Conservation (phyloP, 176 grass and related monocot species). For the Elaeis guineensis region DNA sequence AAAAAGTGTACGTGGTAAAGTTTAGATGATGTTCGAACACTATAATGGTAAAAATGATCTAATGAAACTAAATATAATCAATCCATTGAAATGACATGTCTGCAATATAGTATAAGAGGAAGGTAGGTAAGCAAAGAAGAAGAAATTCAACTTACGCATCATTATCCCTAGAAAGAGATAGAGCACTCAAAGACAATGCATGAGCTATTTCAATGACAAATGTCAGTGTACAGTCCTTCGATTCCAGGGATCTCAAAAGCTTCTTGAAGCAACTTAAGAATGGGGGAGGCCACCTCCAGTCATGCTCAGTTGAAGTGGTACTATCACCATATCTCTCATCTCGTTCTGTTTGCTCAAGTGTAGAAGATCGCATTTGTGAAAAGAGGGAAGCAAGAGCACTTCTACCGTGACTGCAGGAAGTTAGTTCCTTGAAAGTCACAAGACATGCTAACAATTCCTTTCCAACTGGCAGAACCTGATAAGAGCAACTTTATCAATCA, state of each 20-base stretch:
- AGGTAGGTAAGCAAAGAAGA: constrained; percentile 1
- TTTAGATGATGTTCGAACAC: no score
- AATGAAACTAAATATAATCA: no score
- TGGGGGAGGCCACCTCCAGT: constrained; percentile 15
- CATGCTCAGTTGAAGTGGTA: constrained; percentile 7
- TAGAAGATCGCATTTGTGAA: constrained; percentile 11
- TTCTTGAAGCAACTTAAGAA: constrained; percentile 37
- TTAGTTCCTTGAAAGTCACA: constrained; percentile 69
- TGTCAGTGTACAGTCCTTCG: constrained; percentile 24
- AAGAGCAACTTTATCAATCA: constrained; percentile 1
- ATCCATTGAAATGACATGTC: no score
- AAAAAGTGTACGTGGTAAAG: no score
- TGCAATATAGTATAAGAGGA: no score
- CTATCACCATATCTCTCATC: constrained; percentile 8
- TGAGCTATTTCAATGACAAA: constrained; percentile 59
- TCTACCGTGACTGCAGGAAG: constrained; percentile 51
- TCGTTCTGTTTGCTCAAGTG: constrained; percentile 23
- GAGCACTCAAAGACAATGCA: constrained; percentile 47
- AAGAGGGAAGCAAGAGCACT: constrained; percentile 28
- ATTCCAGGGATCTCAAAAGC: constrained; percentile 37
- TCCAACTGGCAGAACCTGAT: constrained; percentile 66
- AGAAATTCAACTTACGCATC: constrained; percentile 38
- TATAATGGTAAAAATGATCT: no score
- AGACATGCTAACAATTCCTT: constrained; percentile 75
- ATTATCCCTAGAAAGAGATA: constrained; percentile 40